Conservation (phyloP, 75 land plant genomes). For the Chamaecyparis obtusa region DNA sequence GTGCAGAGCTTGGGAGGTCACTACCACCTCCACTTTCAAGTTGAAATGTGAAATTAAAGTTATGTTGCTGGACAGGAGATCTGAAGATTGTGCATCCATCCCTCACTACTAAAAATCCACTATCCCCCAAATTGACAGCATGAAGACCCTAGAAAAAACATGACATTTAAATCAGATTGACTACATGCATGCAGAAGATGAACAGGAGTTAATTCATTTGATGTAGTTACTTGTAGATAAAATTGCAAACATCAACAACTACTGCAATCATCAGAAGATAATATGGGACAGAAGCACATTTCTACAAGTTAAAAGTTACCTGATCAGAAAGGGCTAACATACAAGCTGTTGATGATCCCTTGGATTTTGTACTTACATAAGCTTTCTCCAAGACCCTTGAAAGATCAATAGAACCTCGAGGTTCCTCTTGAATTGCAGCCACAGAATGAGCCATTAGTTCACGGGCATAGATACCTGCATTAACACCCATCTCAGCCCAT, state of each 20-base stretch:
- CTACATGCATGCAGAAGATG: neutral
- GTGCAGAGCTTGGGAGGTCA: slow-evolving; percentile 84
- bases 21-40: slow-evolving; percentile 74
- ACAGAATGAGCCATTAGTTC: slow-evolving; percentile 89
- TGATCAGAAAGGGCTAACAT: slow-evolving; percentile 85
- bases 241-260: neutral
- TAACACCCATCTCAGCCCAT: slow-evolving; percentile 89
- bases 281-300: neutral
- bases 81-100: slow-evolving; percentile 72
- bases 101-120: slow-evolving; percentile 88
- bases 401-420: slow-evolving; percentile 78
- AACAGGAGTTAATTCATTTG: neutral
- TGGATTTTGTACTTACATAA: slow-evolving; percentile 77
- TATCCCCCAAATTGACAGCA: slow-evolving; percentile 94
- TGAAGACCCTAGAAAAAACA: slow-evolving; percentile 59
- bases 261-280: neutral
- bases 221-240: neutral
- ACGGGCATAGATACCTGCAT: slow-evolving; percentile 87
- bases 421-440: slow-evolving; percentile 75
- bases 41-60: slow-evolving; percentile 89
- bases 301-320: slow-evolving; percentile 31
- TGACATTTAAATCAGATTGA: neutral
- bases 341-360: slow-evolving; percentile 97
- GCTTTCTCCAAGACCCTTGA: slow-evolving; percentile 83
- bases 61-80: slow-evolving; percentile 91